Base-by-base conservation (phyloP, 2,329 filamentous ascomycete genomes). In the Verticillium albo-atrum region DNA sequence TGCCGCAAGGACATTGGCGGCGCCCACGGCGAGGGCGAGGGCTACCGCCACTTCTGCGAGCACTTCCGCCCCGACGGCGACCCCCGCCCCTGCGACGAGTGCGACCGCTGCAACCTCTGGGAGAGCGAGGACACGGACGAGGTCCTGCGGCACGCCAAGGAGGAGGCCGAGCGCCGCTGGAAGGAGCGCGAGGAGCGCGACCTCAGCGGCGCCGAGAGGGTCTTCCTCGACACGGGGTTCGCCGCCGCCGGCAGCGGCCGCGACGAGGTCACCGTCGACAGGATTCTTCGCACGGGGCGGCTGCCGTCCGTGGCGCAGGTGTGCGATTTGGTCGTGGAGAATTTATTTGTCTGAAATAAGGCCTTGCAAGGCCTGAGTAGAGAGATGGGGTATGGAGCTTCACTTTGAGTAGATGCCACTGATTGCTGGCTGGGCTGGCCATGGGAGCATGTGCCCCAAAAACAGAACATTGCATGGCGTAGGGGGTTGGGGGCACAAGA, bases 31-130 rank as follows among this genome's bases (percentile, higher is more conserved):
- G 65, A 71, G 28, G 74, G 74, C 54, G 89, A 93, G 71, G 93
- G 94, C 1, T 98, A 99, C 73, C 82, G 87, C 42, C 95, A 99
- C 74, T 99, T 97, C 70, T 99, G 95, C 72, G 90, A 97, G 71
- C 95, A 98, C 75, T 98, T 98, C 72, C 84, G 95, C 9, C 89
- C 91, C 10, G 84, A 90, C 62, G 91, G 89, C 0, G 92, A 93
- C 55, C 79, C 81, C 23, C 83, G 84, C 15, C 79, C 81, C 15
- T 99, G 95, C 72, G 80, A 73, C 1, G 87, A 96, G 72, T 98
- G 95, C 75, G 87, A 88, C 50, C 87, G 86, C 67, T 94, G 90
- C 74, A 92, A 92, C 69, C 80, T 94, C 12, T 90, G 88, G 76
- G 89, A 93, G 74, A 83, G 87, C 58, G 90, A 93, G 70, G 86